A percentile compares a stretch with the other conserved stretches of the same genome.
These are phyloP conservation scores for Backusella liffmaniae DNA, from an alignment of 192 early-diverging fungal species.

Conservation along the genomic window DNA sequence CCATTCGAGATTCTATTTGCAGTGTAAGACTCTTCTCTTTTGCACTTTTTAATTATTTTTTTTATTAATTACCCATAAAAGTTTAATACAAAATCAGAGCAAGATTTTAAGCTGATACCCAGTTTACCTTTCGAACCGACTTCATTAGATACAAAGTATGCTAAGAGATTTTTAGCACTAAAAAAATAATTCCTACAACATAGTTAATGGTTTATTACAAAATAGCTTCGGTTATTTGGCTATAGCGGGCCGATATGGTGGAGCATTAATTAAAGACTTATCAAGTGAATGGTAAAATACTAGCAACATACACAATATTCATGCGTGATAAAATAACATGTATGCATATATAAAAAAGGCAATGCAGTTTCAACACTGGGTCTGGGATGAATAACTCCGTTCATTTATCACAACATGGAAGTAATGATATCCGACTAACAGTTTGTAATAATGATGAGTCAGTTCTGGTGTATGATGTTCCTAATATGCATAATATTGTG, in stretches of 20 bases:
- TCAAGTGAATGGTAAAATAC: not conserved
- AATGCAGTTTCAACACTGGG: not conserved
- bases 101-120: not conserved
- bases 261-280: not conserved
- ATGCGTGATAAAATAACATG: not conserved
- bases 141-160: not conserved
- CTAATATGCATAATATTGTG: not conserved
- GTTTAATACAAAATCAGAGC: not conserved
- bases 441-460: conserved; percentile 5
- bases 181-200: not conserved
- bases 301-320: not conserved
- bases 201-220: not conserved
- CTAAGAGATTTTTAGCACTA: not conserved
- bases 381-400: not conserved
- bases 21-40: not conserved
- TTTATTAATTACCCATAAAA: not conserved
- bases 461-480: not conserved
- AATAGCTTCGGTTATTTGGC: not conserved
- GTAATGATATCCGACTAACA: not conserved
- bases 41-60: not conserved
- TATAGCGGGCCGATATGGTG: not conserved
- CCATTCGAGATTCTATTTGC: not conserved
- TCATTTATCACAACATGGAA: not conserved
- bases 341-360: not conserved
- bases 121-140: not conserved